These are phyloP conservation scores for Kurtzmaniella quercitrusa DNA, from an alignment of 1,139 yeast genomes.

Conservation along the genomic window DNA sequence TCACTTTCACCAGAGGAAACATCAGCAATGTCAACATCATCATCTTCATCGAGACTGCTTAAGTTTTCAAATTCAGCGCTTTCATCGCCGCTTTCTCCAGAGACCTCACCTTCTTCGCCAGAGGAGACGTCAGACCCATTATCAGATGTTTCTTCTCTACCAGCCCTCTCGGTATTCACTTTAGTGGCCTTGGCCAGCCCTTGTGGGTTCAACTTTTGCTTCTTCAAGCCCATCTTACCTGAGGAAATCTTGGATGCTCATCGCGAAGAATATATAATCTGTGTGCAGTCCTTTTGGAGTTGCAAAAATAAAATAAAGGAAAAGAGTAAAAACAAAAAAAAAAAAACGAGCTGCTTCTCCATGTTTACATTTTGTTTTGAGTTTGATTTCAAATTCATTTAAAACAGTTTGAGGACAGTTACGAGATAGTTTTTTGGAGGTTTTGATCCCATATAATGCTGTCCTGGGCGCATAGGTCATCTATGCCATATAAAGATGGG, in stretches of 20 bases:
- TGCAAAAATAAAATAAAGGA: background rate
- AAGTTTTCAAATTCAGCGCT: slow-evolving; percentile 4
- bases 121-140: background rate
- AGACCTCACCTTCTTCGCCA: slow-evolving; percentile 3
- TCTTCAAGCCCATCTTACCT: slow-evolving; percentile 4
- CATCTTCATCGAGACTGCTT: slow-evolving; percentile 6
- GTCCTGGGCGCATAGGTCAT: background rate
- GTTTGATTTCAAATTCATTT: too few species aligned
- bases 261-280: background rate
- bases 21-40: slow-evolving; percentile 16
- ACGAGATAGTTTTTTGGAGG: too few species aligned
- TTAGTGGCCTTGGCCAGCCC: background rate
- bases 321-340: background rate
- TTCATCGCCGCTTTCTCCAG: slow-evolving; percentile 6
- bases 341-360: background rate
- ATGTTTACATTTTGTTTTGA: slow-evolving; percentile 5
- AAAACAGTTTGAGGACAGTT: too few species aligned
- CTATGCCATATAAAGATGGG: background rate
- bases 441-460: too few species aligned
- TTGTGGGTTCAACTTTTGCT: slow-evolving; percentile 6
- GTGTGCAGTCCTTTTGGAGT: slow-evolving; percentile 2
- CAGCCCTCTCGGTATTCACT: background rate
- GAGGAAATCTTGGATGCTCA: slow-evolving; percentile 1
- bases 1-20: slow-evolving; percentile 9
- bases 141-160: background rate